Evolutionary conservation across 2,329 filamentous ascomycete genomes (phyloP), one percentile per base, ranked within the genome.

Genomic region (Colletotrichum magnum): DNA sequence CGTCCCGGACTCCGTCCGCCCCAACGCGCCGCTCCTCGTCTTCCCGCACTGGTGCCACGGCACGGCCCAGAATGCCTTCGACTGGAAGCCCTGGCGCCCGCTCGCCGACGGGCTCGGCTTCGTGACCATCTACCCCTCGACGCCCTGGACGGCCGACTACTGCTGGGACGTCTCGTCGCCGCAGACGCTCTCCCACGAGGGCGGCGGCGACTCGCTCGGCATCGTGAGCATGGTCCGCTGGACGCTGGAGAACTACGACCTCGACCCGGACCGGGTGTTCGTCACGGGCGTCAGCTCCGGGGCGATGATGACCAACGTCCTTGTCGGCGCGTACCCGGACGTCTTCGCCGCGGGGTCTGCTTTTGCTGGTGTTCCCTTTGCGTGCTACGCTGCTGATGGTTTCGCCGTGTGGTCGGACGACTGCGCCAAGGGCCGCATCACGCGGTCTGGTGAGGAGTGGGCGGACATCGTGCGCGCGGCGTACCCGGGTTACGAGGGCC

Each of bases 81-180:
- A 74, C 4, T 82, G 81, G 39, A 86, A 85, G 6, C 85, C 86
- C 13, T 91, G 87, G 76, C 85, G 86, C 21, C 79, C 80, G 1
- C 79, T 88, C 12, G 86, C 88, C 6, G 84, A 86, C 68, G 74
- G 80, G 53, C 81, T 88, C 62, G 88, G 87, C 48, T 89, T 86
- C 78, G 86, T 90, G 64, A 75, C 78, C 61, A 82, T 83, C 73
- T 83, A 82, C 72, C 81, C 81, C 1, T 77, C 77, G 69, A 78
- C 71, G 56, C 80, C 79, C 18, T 80, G 79, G 69, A 73, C 72
- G n/a, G 78, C 75, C 15, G 81, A 82, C 71, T 80, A 79, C 72
- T 90, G 88, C 78, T 90, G 88, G 88, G 88, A 90, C 67, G 86
- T 90, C 2, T 86, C 86, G 5, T 88, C 84, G 10, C 76, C 78